Evolutionary conservation across 805 yeast genomes (phyloP).

Genomic region (Ogataea trehalophila): DNA sequence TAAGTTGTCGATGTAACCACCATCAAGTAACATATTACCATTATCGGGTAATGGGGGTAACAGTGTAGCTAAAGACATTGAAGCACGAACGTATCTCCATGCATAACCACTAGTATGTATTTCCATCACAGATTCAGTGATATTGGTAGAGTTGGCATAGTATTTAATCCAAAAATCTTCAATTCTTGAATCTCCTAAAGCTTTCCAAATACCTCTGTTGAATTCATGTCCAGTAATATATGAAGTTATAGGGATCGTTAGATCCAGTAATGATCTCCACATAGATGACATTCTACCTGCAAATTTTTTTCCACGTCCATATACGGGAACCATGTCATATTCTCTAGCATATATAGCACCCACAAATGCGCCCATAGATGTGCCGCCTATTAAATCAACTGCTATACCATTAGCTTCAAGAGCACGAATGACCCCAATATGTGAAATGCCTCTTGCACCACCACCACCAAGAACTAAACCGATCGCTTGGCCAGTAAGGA

Average conservation of each 20-base stretch:
- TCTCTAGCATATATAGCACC: slow-evolving; percentile 95
- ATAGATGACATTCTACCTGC: slow-evolving; percentile 74
- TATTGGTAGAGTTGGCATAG: slow-evolving; percentile 89
- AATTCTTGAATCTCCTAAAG: slow-evolving; percentile 85
- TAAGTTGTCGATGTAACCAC: slow-evolving; percentile 91
- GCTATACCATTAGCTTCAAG: slow-evolving; percentile 91
- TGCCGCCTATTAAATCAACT: slow-evolving; percentile 90
- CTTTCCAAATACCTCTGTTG: slow-evolving; percentile 96
- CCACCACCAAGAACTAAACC: slow-evolving; percentile 97
- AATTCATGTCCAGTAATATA: slow-evolving; percentile 97
- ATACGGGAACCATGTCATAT: slow-evolving; percentile 84
- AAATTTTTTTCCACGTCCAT: slow-evolving; percentile 84
- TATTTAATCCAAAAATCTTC: slow-evolving; percentile 95
- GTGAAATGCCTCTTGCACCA: slow-evolving; percentile 93
- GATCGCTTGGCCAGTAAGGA: slow-evolving; percentile 87
- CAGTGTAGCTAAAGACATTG: slow-evolving; percentile 93
- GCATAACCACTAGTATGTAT: slow-evolving; percentile 88
- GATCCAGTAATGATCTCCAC: slow-evolving; percentile 80
- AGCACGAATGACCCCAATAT: slow-evolving; percentile 86
- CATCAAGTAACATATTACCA: slow-evolving; percentile 92
- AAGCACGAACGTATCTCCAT: slow-evolving; percentile 93
- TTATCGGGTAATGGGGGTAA: slow-evolving; percentile 84
- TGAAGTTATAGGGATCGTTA: slow-evolving; percentile 91
- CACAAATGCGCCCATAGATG: slow-evolving; percentile 92
- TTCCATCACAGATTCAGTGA: slow-evolving; percentile 93